phyloP scores from a whole-genome alignment of 257 asterid genomes.

The Solanum sitiens region DNA sequence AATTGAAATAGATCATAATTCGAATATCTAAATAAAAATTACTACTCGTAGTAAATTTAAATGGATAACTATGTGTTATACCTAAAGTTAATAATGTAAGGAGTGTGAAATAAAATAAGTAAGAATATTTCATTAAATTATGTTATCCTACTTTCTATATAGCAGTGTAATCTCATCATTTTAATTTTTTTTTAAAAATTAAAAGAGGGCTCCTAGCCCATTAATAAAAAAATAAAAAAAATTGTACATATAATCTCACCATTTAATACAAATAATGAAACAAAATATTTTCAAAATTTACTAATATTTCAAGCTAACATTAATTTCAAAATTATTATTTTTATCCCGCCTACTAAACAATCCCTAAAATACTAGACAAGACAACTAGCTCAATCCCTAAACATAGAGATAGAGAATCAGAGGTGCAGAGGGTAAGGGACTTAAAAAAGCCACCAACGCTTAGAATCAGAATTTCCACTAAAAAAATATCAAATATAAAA shows the following conservation, averaged over 20 bases:
- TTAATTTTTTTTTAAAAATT: no score
- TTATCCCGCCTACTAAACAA: no score
- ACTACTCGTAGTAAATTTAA: background rate
- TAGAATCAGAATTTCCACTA: background rate
- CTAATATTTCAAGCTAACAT: background rate
- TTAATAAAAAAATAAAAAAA: no score
- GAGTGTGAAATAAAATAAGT: background rate
- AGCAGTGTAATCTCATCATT: no score
- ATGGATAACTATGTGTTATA: background rate
- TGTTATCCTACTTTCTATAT: background rate
- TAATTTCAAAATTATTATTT: background rate
- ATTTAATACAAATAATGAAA: background rate
- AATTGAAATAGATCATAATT: background rate
- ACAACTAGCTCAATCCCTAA: background rate
- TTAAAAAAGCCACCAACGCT: accelerated
- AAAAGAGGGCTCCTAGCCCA: background rate
- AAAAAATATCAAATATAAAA: background rate
- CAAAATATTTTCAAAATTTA: no score
- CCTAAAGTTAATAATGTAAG: background rate
- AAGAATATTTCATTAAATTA: background rate
- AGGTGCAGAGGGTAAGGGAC: background rate
- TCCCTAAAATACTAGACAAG: background rate
- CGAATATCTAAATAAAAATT: background rate
- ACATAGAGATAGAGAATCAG: background rate
- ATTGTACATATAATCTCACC: background rate